Evolutionary conservation across 306 rosid species (phyloP).

Genomic region (Fagus crenata): DNA sequence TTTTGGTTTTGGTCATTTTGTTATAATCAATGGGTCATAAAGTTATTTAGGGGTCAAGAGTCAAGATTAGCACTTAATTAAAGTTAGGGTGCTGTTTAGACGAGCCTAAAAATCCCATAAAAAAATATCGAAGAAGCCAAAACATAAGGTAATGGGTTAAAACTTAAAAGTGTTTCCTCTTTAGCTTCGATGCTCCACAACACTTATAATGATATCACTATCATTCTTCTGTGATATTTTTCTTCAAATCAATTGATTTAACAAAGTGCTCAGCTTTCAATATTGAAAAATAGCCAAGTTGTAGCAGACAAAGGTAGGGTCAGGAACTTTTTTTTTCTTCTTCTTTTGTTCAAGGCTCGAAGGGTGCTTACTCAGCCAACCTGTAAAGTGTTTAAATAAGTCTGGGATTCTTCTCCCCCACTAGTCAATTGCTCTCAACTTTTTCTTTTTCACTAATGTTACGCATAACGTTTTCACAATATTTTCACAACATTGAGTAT

Average conservation of each 20-base stretch:
- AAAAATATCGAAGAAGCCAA: slow-evolving; percentile 7
- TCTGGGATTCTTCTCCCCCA: slow-evolving; percentile 49
- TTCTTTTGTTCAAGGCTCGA: slow-evolving; percentile 7
- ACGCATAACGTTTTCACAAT: no score
- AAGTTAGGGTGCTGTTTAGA: slow-evolving; percentile 22
- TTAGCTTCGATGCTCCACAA: slow-evolving; percentile 5
- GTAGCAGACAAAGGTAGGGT: slow-evolving; percentile 53
- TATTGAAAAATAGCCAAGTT: slow-evolving; percentile 42
- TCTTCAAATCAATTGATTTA: slow-evolving; percentile 29
- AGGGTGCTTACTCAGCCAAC: slow-evolving; percentile 39
- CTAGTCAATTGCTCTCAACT: slow-evolving; percentile 33
- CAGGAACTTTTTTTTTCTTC: slow-evolving; percentile 14
- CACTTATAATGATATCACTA: slow-evolving; percentile 14
- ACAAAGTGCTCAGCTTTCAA: slow-evolving; percentile 43
- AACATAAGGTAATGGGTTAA: slow-evolving; percentile 20
- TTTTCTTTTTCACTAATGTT: no score
- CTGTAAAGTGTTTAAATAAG: slow-evolving; percentile 43
- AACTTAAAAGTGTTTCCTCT: slow-evolving; percentile 9
- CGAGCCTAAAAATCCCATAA: slow-evolving; percentile 13
- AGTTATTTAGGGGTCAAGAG: slow-evolving; percentile 23
- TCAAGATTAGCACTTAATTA: slow-evolving; percentile 23
- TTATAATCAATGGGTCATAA: background rate
- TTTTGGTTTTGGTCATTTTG: slow-evolving; percentile 21
- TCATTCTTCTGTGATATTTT: background rate
- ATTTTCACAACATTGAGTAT: no score